Evolutionary conservation across 352 stramenopile genomes (phyloP), one percentile per base, ranked within the genome.

Genomic region (Plasmopara muralis): DNA sequence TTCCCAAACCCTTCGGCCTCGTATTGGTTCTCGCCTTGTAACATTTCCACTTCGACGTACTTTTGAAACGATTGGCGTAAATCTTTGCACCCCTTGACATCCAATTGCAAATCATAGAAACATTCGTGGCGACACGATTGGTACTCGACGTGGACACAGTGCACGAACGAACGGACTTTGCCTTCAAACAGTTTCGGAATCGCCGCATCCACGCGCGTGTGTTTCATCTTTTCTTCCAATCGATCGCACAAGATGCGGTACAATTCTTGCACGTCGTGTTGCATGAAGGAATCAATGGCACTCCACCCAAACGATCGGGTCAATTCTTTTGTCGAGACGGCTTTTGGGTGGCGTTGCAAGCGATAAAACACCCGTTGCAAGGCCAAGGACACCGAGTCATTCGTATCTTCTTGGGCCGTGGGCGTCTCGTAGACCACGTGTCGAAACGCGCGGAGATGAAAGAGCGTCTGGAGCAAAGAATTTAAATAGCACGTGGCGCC

Each of bases 11-110:
- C 85, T 52, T 94, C 87, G 0, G 85, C 81, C 34, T 95, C 87
- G 69, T 97, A 97, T 69, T 97, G 88, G 62, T 98, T 97, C 38
- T 97, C 92, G 15, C 88, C 89, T 18, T 97, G 72, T 16, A 98
- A 70, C 70, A 96, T 81, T 55, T 97, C 92, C 14, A 92, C 83
- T 55, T 94, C 85, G 34, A 97, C 83, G 42, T 97, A 98, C 62
- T 95, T 95, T 28, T 73, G 73, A 49, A 97, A 95, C 4, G 84
- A 94, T 20, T 85, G 83, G 56, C 96, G 84, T 15, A 97, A 74
- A 55, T 91, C 83, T 8, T 68, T 79, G 50, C 83, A 96, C 39
- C 87, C 88, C 65, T 97, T 97, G 20, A 97, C 90, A 43, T 96
- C 87, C 9, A 97, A 66, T 50, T 96, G 86, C 33, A 97, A 73